Evolutionary conservation across 345 rosid species (phyloP), one percentile per base, ranked within the genome.

Genomic region (Kernera saxatilis): DNA sequence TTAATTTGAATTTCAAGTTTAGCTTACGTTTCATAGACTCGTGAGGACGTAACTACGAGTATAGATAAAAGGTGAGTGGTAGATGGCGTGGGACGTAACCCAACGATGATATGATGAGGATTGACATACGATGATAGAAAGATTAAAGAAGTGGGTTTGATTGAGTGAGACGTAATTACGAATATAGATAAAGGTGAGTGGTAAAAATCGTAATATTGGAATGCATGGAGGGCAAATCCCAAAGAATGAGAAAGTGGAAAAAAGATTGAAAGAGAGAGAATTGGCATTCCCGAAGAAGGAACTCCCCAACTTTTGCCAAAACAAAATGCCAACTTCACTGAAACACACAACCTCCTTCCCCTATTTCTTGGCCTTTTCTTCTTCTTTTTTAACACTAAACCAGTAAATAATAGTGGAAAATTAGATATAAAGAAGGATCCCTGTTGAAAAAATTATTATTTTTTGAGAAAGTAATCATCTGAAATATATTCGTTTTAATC

Each of bases 231-330:
- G 78, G 64, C 51, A 68, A 60, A 68, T 33, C 11, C n/a, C 8
- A 15, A 50, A 74, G 63, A 74, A 39, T 21, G 18, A 8, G 21
- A 57, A 73, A 64, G 32, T 72, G 7, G 5, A 8, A 48, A 32
- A 56, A 6, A 49, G 40, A n/a, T n/a, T n/a, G n/a, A n/a, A n/a
- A 46, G 71, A 55, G 53, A 69, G 66, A 45, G 5, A 27, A 69
- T 75, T 68, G 74, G 74, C 37, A 53, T 68, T 68, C 69, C 74
- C 78, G 51, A 75, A 68, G 78, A 75, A 60, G 78, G 58, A 68
- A 68, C 70, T 75, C 78, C 78, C 78, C 74, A 75, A 61, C 78
- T 75, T 68, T 75, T 75, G 78, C 78, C 78, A 75, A 68, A 75
- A 75, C 78, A 75, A 68, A 75, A 75, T 68, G 73, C 69, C 74